phyloP scores from a whole-genome alignment of 768 basidiomycete species.

The Strobilomyces echinocephalus region DNA sequence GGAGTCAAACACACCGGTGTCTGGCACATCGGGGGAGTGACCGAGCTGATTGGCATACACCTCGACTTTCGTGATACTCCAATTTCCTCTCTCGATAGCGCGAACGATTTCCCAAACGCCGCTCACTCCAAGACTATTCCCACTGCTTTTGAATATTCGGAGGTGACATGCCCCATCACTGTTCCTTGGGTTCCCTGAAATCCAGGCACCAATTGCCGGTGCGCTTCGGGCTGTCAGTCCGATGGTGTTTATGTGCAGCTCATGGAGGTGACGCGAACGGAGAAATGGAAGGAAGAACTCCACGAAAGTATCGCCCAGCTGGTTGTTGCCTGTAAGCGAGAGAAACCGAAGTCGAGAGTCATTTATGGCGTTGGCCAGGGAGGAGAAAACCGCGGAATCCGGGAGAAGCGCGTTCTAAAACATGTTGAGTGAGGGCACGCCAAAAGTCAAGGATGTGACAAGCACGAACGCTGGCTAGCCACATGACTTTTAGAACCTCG shows the following conservation, averaged over 20 bases:
- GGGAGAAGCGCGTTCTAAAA: constrained; percentile 40
- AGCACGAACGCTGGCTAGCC: constrained; percentile 51
- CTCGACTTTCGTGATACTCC: constrained; percentile 45
- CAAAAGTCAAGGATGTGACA: neutral
- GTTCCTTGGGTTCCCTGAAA: constrained; percentile 36
- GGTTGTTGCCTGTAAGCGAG: constrained; percentile 45
- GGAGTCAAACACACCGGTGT: constrained; percentile 6
- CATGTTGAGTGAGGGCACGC: constrained; percentile 10
- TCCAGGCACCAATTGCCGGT: constrained; percentile 42
- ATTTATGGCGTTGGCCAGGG: constrained; percentile 50
- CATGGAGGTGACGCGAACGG: constrained; percentile 41
- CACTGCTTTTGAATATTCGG: constrained; percentile 48
- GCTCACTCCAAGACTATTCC: constrained; percentile 49
- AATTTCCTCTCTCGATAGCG: constrained; percentile 47
- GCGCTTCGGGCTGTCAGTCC: constrained; percentile 43
- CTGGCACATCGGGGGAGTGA: constrained; percentile 5
- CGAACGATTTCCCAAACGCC: constrained; percentile 45
- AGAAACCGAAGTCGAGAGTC: constrained; percentile 47
- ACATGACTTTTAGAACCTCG: constrained; percentile 39
- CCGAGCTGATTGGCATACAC: constrained; percentile 41
- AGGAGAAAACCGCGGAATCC: constrained; percentile 31
- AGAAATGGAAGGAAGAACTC: constrained; percentile 47
- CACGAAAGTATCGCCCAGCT: constrained; percentile 47
- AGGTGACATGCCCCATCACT: constrained; percentile 36
- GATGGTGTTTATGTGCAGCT: constrained; percentile 49